Base-by-base conservation (phyloP, 2,329 filamentous ascomycete genomes). In the Pestalotiopsis sp. region DNA sequence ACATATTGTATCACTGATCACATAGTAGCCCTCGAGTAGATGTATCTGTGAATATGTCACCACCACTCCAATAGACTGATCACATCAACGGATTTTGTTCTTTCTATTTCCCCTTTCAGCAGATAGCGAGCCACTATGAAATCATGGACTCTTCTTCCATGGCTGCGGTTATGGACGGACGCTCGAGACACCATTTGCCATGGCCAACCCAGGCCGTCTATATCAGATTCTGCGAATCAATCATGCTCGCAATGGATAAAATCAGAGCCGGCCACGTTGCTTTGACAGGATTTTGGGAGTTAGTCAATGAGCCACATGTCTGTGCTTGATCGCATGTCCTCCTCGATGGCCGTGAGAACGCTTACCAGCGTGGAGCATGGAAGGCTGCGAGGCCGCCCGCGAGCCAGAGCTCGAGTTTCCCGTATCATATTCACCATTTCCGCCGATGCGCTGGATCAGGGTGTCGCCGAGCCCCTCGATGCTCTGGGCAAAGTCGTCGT, bases 401-500 rank as follows among this genome's bases (percentile, higher is more conserved):
- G 59, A 11, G 59, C 59, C 31, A 1, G 59, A 62, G 17, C 31
- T 62, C 4, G 59, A 62, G 5, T 9, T 62, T 4, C 23, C 36
- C 11, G 59, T n/a, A 41, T 20, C 59, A n/a, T 25, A 36, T 3
- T 36, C 36, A 17, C 31, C 27, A 9, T 23, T 4, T 1, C 59
- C 31, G n/a, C 59, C 59, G 36, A 62, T 62, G 2, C 36, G 59
- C 20, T 62, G 13, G 31, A 62, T 20, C 27, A 62, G 31, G 5
- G 1, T 62, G 59, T 62, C 59, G 31, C 59, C 59, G 31, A 62
- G 31, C 31, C 27, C 23, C 59, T 62, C 23, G 31, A 65, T 65
- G 25, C 62, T 65, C 38, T 52, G 4, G 9, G 38, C 62, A 52
- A 65, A 65, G 23, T 49, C 41, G 13, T 27, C 23, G 17, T 23